A percentile compares a stretch with the other conserved stretches of the same genome.
Conservation (phyloP, 2,329 filamentous ascomycete genomes). For the Aspergillus phoenicis region DNA sequence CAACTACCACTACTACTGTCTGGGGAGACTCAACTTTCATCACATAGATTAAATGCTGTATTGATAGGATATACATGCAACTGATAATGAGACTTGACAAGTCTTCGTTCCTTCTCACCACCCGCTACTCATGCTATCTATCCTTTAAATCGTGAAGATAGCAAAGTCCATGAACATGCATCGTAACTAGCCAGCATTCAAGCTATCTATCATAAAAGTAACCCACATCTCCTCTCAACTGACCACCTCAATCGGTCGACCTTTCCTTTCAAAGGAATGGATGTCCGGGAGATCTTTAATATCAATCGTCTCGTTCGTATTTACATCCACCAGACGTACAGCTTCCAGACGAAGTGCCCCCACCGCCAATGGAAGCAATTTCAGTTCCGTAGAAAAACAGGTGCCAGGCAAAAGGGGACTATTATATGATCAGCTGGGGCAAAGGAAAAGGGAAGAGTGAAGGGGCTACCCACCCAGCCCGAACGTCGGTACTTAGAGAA, state of each 20-base stretch:
- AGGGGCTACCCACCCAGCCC: constrained; percentile 54
- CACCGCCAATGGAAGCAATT: constrained; percentile 54
- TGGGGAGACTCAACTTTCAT: no score
- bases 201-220: constrained; percentile 3
- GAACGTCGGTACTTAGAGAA: constrained; percentile 60
- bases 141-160: neutral
- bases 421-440: constrained; percentile 9
- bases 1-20: no score
- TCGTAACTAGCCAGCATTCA: constrained; percentile 5
- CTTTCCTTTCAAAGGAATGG: constrained; percentile 41
- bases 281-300: constrained; percentile 61
- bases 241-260: neutral
- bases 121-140: neutral
- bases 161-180: neutral
- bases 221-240: neutral
- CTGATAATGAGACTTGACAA: neutral
- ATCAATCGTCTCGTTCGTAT: constrained; percentile 58
- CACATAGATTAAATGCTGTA: neutral
- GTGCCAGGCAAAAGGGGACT: constrained; percentile 58
- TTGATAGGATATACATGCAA: neutral
- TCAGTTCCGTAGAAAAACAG: constrained; percentile 59
- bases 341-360: constrained; percentile 57
- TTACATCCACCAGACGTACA: constrained; percentile 58
- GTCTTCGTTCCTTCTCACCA: neutral
- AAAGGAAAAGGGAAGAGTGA: neutral